These are phyloP conservation scores for Aspergillus intermedius DNA, from an alignment of 2,329 filamentous ascomycete genomes.

Conservation along the genomic window DNA sequence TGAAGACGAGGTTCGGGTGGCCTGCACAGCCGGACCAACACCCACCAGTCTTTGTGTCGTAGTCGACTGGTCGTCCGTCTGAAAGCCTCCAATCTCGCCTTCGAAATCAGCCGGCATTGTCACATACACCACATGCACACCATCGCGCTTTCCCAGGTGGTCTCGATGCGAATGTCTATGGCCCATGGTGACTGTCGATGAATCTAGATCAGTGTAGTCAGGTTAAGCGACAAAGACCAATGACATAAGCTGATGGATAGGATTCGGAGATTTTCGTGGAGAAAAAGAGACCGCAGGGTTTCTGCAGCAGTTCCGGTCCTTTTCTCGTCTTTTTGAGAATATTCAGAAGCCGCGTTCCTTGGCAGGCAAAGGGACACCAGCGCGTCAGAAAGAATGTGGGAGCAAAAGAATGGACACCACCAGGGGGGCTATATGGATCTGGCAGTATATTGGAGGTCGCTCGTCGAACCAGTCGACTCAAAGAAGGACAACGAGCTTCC, in stretches of 20 bases:
- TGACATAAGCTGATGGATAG: background rate
- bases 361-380: conserved; percentile 9
- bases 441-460: conserved; percentile 13
- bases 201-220: background rate
- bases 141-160: conserved; percentile 7
- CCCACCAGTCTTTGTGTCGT: conserved; percentile 13
- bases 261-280: background rate
- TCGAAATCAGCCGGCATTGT: conserved; percentile 49
- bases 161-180: background rate
- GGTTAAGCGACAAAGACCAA: background rate
- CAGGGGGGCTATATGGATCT: conserved; percentile 12
- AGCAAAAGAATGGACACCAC: conserved; percentile 13
- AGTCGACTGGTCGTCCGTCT: conserved; percentile 24
- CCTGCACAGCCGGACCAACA: conserved; percentile 24
- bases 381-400: conserved; percentile 15
- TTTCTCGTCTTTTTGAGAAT: background rate
- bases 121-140: conserved; percentile 42
- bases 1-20: conserved; percentile 4
- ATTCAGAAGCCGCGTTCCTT: background rate
- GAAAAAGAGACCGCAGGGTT: too few species aligned
- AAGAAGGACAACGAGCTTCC: conserved; percentile 33
- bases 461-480: conserved; percentile 11
- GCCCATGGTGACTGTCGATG: background rate
- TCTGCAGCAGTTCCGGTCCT: background rate
- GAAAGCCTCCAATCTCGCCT: conserved; percentile 45